Evolutionary conservation across 1,284 basidiomycete genomes (phyloP).

Genomic region (Sanghuangporus sanghuang): DNA sequence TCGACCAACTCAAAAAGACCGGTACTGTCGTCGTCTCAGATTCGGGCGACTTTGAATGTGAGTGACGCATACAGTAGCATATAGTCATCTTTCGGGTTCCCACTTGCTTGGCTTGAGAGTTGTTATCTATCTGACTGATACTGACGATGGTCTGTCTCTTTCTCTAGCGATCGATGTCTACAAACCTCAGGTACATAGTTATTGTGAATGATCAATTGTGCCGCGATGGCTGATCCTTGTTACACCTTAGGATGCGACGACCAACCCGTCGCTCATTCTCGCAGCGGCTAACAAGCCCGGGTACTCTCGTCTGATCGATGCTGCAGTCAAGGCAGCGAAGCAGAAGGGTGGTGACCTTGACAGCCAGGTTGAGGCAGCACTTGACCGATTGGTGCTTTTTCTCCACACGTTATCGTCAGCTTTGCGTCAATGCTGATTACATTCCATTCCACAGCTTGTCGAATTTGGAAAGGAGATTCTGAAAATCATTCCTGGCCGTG

Average conservation of each 20-base stretch:
- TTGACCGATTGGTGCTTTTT: conserved; percentile 80
- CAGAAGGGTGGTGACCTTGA: conserved; percentile 73
- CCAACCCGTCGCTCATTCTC: conserved; percentile 91
- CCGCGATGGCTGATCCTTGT: not conserved
- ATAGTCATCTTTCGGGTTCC: not conserved
- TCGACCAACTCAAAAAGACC: conserved; percentile 83
- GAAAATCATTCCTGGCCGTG: conserved; percentile 93
- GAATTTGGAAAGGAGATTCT: conserved; percentile 97
- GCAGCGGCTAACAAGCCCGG: conserved; percentile 89
- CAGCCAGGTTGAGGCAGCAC: conserved; percentile 67
- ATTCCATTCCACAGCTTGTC: conserved; percentile 59
- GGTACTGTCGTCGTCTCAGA: conserved; percentile 95
- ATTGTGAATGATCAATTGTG: not conserved
- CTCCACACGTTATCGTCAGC: not conserved
- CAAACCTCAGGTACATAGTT: conserved; percentile 73
- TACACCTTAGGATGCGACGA: conserved; percentile 76
- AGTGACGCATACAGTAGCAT: conserved; percentile 26
- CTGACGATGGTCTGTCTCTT: conserved; percentile 21
- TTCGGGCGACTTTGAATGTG: conserved; percentile 84
- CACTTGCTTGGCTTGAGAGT: not conserved
- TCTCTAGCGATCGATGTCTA: conserved; percentile 77
- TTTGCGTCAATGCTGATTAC: conserved; percentile 5
- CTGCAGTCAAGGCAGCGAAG: conserved; percentile 81
- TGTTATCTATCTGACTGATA: conserved; percentile 9
- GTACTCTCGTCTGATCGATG: conserved; percentile 83